Conservation (phyloP, 805 yeast genomes). For the Phaffomyces antillensis region DNA sequence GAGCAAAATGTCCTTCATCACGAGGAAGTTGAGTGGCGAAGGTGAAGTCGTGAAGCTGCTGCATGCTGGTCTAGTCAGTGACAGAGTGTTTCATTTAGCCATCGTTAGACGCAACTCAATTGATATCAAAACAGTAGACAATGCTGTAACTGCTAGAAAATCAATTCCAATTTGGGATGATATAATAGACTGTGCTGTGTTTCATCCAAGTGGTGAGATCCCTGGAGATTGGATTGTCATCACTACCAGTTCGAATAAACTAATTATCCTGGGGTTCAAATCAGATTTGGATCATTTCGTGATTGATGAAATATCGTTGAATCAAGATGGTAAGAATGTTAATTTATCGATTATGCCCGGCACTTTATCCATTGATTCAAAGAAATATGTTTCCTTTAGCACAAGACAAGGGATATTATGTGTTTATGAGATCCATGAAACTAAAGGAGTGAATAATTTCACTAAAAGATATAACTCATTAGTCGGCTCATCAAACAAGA, state of each 20-base stretch:
- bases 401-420: constrained; percentile 15
- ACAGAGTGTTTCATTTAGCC: constrained; percentile 8
- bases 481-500: neutral
- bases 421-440: constrained; percentile 8
- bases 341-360: constrained; percentile 8
- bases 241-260: constrained; percentile 10
- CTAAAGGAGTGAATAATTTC: constrained; percentile 11
- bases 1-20: constrained; percentile 1
- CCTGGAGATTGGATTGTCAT: constrained; percentile 12
- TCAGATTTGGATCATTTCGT: constrained; percentile 5
- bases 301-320: constrained; percentile 9
- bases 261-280: constrained; percentile 14
- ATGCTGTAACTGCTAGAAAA: constrained; percentile 1
- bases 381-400: constrained; percentile 8
- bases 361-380: constrained; percentile 11
- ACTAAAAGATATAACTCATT: constrained; percentile 7
- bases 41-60: constrained; percentile 2
- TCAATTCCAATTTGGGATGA: constrained; percentile 10
- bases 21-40: constrained; percentile 3
- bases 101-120: constrained; percentile 12
- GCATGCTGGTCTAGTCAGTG: constrained; percentile 1
- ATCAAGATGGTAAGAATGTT: constrained; percentile 2
- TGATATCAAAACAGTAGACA: constrained; percentile 7
- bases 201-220: constrained; percentile 6
- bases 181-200: constrained; percentile 10